Evolutionary conservation across 192 early-diverging fungal genomes (phyloP), one percentile per base, ranked within the genome.

Genomic region (Coemansia sp.): DNA sequence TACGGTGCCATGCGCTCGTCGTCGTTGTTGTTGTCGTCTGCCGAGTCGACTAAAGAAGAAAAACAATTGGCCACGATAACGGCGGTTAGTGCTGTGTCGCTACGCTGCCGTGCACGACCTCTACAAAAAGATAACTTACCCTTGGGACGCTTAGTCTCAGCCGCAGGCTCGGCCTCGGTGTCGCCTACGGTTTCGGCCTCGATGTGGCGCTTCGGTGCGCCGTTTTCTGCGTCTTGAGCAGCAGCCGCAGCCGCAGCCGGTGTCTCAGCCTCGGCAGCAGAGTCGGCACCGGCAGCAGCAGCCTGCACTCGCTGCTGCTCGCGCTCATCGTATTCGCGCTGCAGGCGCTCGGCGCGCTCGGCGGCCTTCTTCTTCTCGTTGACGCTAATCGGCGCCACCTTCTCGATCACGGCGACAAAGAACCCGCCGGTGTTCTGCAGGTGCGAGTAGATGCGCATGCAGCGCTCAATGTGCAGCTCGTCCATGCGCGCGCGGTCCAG

Each of bases 391-490:
- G 88, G 86, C 1, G 69, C 82, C 9, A 88, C 85, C 82, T 99
- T 99, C 74, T 94, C 85, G 51, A 99, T 80, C 9, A 98, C 91
- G 24, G 94, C 93, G 18, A 99, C 89, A 83, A 99, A 99, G 81
- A 99, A 99, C 12, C 93, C 97, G 43, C 97, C 97, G 9, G 94
- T 96, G 79, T 99, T 88, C 80, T 99, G 97, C 55, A 87, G 62
- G 52, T 91, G 89, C 53, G 97, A 94, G 66, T 93, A 93, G 33
- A 99, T 86, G 33, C 97, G 88, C 69, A 98, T 55, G 74, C 88
- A 91, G 70, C 86, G 82, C 23, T 90, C 87, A 53, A 92, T 67
- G 37, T 86, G 65, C 41, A 89, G 67, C 25, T 81, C 70, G 9
- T 78, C 73, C 40, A 83, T 82, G 40, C 89, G 82, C 44, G 68